Evolutionary conservation across 768 basidiomycete genomes (phyloP), one percentile per base, ranked within the genome.

Genomic region (Collybia nuda): DNA sequence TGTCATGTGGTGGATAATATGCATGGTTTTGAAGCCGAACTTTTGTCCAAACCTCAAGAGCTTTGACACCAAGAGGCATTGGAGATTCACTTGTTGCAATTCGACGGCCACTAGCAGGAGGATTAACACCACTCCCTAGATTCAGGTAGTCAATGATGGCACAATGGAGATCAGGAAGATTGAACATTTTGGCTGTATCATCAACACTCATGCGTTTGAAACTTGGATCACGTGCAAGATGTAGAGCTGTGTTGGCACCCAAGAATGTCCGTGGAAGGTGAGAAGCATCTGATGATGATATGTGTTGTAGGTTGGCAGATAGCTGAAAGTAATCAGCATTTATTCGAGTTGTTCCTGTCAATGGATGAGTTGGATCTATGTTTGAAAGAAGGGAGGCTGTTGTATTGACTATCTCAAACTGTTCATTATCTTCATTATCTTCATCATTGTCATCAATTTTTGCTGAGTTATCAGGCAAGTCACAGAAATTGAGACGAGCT

Each of bases 141-240:
- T 17, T 37, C 3, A 53, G 40, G 32, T 53, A 44, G 6, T 53
- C 22, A 14, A 1, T 12, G 35, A 46, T 18, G 17, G 53, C 40
- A 38, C 9, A 18, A 11, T 5, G 7, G 17, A 59, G 18, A 46
- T 59, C 50, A 5, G 50, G 47, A 29, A 59, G 40, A 1, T 44
- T 37, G 38, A 54, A 59, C 14, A 18, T 47, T 1, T 5, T 37
- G 7, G 44, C 37, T 1, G 42, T 45, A 1, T 40, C 47, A 14
- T 54, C 48, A 22, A 59, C 28, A 6, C 36, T 17, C 28, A 50
- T 22, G n/a, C 42, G 47, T 22, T 5, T 26, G 2, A 47, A 48
- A n/a, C 35, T 44, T 32, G 40, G 46, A 22, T 55, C 50, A 6
- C 47, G 5, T n/a, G 15, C 19, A 14, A 60, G 44, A 28, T 57